Base-by-base conservation (phyloP, 768 basidiomycete species). In the Phanerochaete carnosa region DNA sequence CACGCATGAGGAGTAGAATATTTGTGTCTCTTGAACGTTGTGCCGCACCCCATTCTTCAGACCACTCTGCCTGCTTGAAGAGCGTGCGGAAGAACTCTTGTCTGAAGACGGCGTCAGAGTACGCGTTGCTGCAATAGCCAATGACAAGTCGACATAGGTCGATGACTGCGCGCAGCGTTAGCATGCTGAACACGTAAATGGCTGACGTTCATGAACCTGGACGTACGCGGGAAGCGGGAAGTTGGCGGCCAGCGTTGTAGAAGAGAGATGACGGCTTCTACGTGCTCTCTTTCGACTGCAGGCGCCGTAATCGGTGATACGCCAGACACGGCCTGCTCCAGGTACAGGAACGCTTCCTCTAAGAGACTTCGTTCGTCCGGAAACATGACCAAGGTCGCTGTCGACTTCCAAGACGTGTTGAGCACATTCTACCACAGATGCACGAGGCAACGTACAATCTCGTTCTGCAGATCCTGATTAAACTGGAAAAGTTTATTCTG, bases 11-110 rank as follows among this genome's bases (percentile, higher is more conserved):
- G 26, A 99, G 79, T 61, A 96, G 77, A 1, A 88, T 80, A 68
- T 98, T 98, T 19, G 89, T 96, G 70, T 97, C 95, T 59, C 87
- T 79, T 7, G 85, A 72, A 73, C 94, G 97, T 3, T 78, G 72
- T 35, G 89, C 70, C 0, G 87, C 79, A 67, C 82, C 54, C 33
- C 85, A 85, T 1, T 83, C 77, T 30, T 77, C 64, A 55, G 70
- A 69, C 87, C 89, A 92, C 53, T 89, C 87, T 2, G 87, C 82
- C 15, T 86, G 89, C 57, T 75, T 76, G 72, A 94, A 84, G 12
- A 95, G 71, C 1, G 82, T 75, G 22, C 83, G 78, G 23, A 90
- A 79, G 70, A 90, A 86, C 22, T 72, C 73, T 39, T 81, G 77
- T 55, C 80, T 79, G 56, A 80, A 63, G 49, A 71, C 77, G 0